Percentiles rank a stretch among this genome's conserved stretches.
These are phyloP conservation scores for Parascedosporium putredinis DNA, from an alignment of 2,329 filamentous ascomycete species.

Conservation along the genomic window DNA sequence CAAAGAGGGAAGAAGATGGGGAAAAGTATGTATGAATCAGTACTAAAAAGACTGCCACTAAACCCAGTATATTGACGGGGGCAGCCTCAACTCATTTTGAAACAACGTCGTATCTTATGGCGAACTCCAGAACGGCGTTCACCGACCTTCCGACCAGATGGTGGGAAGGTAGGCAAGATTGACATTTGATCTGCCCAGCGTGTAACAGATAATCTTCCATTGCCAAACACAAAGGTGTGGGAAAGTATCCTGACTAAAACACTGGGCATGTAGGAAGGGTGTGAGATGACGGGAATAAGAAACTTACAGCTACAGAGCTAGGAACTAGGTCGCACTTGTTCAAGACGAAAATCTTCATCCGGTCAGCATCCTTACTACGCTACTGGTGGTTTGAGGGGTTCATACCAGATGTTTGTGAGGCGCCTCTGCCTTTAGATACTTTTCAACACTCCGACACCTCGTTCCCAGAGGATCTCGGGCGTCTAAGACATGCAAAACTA, in stretches of 20 bases:
- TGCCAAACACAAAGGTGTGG: conserved; percentile 35
- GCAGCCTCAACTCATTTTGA: conserved; percentile 93
- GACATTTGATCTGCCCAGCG: conserved; percentile 85
- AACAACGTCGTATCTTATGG: conserved; percentile 69
- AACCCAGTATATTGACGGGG: conserved; percentile 42
- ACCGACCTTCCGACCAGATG: conserved; percentile 45
- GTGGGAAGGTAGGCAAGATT: conserved; percentile 26
- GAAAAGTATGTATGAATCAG: conserved; percentile 66
- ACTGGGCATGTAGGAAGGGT: conserved; percentile 41
- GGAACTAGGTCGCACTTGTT: conserved; percentile 68
- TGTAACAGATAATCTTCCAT: conserved; percentile 95
- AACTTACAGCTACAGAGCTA: conserved; percentile 87
- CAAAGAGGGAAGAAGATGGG: conserved; percentile 1
- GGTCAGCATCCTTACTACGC: neutral
- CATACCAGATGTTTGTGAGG: conserved; percentile 76
- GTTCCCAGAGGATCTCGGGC: conserved; percentile 85
- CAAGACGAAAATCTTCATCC: conserved; percentile 25
- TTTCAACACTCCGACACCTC: conserved; percentile 66
- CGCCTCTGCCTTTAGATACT: conserved; percentile 86
- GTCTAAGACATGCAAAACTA: conserved; percentile 90
- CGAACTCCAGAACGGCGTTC: conserved; percentile 79
- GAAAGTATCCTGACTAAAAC: conserved; percentile 77
- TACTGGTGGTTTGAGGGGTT: too few relatives aligned
- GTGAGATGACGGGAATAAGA: conserved; percentile 11
- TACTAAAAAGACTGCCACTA: conserved; percentile 94